A percentile compares a stretch with the other conserved stretches of the same genome.
phyloP scores from a whole-genome alignment of 2,329 filamentous ascomycete species.

The Sporothrix mexicana region DNA sequence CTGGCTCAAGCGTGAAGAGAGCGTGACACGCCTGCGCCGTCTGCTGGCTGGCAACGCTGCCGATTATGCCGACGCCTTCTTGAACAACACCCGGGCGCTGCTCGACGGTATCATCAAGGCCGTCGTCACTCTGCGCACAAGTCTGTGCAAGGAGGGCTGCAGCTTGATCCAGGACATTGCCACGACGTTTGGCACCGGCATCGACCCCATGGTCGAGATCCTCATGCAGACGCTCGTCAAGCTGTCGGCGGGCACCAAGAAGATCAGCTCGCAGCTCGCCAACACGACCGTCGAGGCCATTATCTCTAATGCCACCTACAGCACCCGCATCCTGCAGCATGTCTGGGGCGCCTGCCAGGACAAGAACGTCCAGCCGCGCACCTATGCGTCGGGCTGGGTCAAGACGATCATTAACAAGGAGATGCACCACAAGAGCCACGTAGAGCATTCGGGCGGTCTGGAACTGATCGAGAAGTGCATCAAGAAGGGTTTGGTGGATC shows the following conservation, averaged over 20 bases:
- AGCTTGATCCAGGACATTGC: slow-evolving; percentile 84
- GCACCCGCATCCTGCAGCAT: slow-evolving; percentile 80
- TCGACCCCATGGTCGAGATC: slow-evolving; percentile 89
- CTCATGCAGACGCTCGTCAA: slow-evolving; percentile 89
- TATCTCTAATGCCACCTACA: slow-evolving; percentile 80
- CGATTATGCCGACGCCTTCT: slow-evolving; percentile 75
- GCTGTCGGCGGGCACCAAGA: slow-evolving; percentile 87
- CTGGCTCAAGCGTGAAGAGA: slow-evolving; percentile 86
- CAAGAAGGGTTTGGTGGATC: slow-evolving; percentile 84
- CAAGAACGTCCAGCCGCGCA: slow-evolving; percentile 88
- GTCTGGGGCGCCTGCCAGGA: slow-evolving; percentile 82
- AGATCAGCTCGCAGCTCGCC: slow-evolving; percentile 85
- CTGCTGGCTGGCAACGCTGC: slow-evolving; percentile 82
- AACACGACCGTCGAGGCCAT: slow-evolving; percentile 82
- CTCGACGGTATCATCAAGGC: slow-evolving; percentile 90
- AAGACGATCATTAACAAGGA: slow-evolving; percentile 82
- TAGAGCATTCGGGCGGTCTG: slow-evolving; percentile 84
- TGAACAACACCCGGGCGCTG: slow-evolving; percentile 72
- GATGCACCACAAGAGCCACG: slow-evolving; percentile 74
- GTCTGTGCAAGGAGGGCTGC: slow-evolving; percentile 85
- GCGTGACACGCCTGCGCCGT: slow-evolving; percentile 74
- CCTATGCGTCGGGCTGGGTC: slow-evolving; percentile 81
- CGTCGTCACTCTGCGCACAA: slow-evolving; percentile 82
- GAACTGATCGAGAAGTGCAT: slow-evolving; percentile 87
- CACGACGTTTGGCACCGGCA: slow-evolving; percentile 72